These are phyloP conservation scores for Aphanomyces invadans DNA, from an alignment of 352 stramenopile species.

Conservation along the genomic window DNA sequence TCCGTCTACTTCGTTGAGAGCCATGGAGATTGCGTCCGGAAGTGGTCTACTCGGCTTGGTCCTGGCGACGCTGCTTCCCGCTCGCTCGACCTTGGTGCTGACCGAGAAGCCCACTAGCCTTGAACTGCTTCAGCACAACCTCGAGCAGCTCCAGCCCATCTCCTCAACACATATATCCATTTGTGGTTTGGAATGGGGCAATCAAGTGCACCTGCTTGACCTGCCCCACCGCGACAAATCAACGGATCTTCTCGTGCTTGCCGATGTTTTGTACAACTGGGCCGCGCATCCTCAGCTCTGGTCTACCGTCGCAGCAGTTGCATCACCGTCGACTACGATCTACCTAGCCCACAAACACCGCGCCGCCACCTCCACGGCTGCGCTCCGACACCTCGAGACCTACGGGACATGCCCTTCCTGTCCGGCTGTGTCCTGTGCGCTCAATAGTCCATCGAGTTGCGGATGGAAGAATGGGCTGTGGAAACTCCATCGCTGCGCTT, in stretches of 20 bases:
- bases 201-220: not conserved
- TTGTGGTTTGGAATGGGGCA: not conserved
- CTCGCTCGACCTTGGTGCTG: constrained; percentile 2
- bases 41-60: constrained; percentile 13
- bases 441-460: not conserved
- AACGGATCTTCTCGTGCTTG: constrained; percentile 34
- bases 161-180: not conserved
- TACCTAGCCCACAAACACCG: constrained; percentile 53
- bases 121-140: not conserved
- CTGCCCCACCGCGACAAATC: not conserved
- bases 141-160: not conserved
- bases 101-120: constrained; percentile 7
- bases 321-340: constrained; percentile 3
- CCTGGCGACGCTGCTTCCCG: not conserved
- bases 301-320: constrained; percentile 30
- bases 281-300: constrained; percentile 38
- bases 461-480: not conserved
- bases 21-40: constrained; percentile 10
- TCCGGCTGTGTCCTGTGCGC: not conserved
- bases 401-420: not conserved
- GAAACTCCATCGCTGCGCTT: not conserved
- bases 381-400: constrained; percentile 25
- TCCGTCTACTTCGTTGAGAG: not conserved
- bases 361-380: constrained; percentile 27
- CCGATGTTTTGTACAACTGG: constrained; percentile 64